phyloP scores from a whole-genome alignment of 805 yeast genomes.

The Suhomyces pyralidae region DNA sequence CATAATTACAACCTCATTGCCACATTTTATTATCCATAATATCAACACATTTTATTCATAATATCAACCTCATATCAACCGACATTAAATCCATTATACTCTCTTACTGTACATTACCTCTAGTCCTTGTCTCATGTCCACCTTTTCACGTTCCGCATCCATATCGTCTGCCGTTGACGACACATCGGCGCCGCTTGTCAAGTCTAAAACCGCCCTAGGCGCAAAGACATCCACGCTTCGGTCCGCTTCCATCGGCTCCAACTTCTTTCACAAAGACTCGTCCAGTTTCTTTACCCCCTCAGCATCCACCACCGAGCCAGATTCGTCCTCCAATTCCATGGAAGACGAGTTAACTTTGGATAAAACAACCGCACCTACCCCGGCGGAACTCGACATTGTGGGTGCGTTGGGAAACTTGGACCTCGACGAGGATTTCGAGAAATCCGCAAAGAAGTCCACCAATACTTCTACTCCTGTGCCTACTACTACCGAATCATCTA shows the following conservation, averaged over 20 bases:
- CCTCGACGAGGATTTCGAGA: conserved; percentile 16
- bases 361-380: not conserved
- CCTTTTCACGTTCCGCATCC: conserved; percentile 22
- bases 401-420: conserved; percentile 48
- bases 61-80: no score
- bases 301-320: conserved; percentile 7
- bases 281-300: conserved; percentile 18
- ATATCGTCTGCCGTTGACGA: conserved; percentile 10
- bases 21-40: no score
- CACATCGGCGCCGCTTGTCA: conserved; percentile 2
- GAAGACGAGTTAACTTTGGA: conserved; percentile 6
- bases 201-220: conserved; percentile 1
- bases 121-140: not conserved
- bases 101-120: conserved; percentile 1
- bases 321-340: conserved; percentile 6
- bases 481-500: no score
- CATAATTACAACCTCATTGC: no score
- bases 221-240: conserved; percentile 9
- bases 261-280: conserved; percentile 25
- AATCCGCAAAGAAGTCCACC: not conserved
- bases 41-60: no score
- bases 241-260: conserved; percentile 23
- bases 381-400: conserved; percentile 40
- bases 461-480: not conserved
- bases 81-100: no score